phyloP scores from a whole-genome alignment of 768 basidiomycete species.

The Punctularia strigosozonata region DNA sequence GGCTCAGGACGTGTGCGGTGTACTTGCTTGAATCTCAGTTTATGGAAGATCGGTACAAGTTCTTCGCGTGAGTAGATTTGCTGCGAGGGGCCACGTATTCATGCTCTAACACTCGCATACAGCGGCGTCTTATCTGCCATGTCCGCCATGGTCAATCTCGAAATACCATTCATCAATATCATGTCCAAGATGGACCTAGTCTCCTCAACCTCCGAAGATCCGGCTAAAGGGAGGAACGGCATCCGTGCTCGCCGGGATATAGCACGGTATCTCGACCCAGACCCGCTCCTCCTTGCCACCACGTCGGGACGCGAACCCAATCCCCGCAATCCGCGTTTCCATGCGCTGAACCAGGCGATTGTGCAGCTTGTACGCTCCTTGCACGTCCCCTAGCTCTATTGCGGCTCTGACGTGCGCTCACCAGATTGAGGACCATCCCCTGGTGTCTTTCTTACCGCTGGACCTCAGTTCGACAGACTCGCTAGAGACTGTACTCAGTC shows the following conservation, averaged over 20 bases:
- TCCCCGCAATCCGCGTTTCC: conserved; percentile 67
- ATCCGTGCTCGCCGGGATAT: conserved; percentile 67
- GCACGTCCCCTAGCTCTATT: neutral
- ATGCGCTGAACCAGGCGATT: conserved; percentile 88
- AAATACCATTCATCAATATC: conserved; percentile 93
- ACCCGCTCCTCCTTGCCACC: conserved; percentile 73
- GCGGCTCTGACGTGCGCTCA: neutral
- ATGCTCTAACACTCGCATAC: conserved; percentile 6
- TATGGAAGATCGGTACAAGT: conserved; percentile 99
- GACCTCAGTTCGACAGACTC: conserved; percentile 87
- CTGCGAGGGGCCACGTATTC: conserved; percentile 1
- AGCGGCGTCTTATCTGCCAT: conserved; percentile 95
- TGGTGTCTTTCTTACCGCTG: conserved; percentile 93
- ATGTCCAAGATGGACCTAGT: conserved; percentile 99
- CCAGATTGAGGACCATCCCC: conserved; percentile 96
- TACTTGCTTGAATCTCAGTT: conserved; percentile 98
- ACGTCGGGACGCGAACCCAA: conserved; percentile 41
- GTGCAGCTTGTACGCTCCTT: conserved; percentile 69
- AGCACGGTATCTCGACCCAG: conserved; percentile 92
- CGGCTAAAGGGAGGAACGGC: conserved; percentile 57
- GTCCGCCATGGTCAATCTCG: conserved; percentile 98
- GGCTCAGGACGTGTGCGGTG: conserved; percentile 77
- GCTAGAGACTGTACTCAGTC: conserved; percentile 81
- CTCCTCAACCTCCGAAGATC: conserved; percentile 49
- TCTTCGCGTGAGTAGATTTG: conserved; percentile 57